Evolutionary conservation across 177 flowering plant species (phyloP).

Genomic region (Vitis hybrid): DNA sequence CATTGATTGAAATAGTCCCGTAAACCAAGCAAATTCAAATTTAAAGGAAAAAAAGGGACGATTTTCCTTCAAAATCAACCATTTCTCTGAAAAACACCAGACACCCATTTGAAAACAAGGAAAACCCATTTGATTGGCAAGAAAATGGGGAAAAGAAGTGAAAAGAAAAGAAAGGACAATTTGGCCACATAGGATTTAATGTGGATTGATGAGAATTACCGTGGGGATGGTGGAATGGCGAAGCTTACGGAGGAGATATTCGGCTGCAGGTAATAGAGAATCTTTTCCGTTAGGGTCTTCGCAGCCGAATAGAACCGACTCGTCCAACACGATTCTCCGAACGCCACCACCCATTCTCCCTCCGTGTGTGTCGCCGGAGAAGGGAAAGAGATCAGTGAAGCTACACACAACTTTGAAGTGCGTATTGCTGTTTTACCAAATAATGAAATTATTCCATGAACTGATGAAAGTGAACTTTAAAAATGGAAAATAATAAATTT

Average conservation of each 20-base stretch:
- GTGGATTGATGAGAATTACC: constrained; percentile 25
- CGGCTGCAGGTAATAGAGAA: constrained; percentile 26
- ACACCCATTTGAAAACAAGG: too few species aligned
- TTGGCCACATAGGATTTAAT: constrained; percentile 1
- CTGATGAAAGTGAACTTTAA: too few species aligned
- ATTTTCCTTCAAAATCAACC: not conserved
- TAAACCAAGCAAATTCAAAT: not conserved
- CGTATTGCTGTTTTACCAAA: too few species aligned
- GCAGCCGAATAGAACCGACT: constrained; percentile 38
- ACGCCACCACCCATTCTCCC: constrained; percentile 27
- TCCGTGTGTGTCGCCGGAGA: not conserved
- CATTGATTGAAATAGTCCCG: too few species aligned
- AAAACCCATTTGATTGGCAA: too few species aligned
- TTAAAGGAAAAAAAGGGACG: not conserved
- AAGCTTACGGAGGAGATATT: constrained; percentile 44
- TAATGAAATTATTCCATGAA: too few species aligned
- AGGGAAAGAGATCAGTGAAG: too few species aligned
- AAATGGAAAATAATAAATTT: too few species aligned
- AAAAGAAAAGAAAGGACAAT: not conserved
- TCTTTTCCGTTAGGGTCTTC: constrained; percentile 12
- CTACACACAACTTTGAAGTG: too few species aligned
- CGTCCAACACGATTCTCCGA: constrained; percentile 51
- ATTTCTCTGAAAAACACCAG: not conserved
- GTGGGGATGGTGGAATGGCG: constrained; percentile 36
- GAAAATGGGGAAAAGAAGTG: not conserved